Conservation (phyloP, 2,329 filamentous ascomycete species). For the Aureobasidium sp. region DNA sequence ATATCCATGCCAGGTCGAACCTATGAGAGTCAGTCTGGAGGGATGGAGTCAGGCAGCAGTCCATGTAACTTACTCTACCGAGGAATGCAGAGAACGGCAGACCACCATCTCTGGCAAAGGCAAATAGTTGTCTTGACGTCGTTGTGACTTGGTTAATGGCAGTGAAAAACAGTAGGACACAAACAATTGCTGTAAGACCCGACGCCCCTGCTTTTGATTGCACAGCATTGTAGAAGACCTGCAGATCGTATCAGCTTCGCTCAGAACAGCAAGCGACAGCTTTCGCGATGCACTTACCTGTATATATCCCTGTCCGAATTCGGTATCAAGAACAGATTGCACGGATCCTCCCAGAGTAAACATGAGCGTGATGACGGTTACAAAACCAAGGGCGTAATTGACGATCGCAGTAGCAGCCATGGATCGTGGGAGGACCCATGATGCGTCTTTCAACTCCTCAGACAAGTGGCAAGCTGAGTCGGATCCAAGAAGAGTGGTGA, state of each 20-base stretch:
- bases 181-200: conserved; percentile 10
- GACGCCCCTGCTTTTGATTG: conserved; percentile 10
- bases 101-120: conserved; percentile 38
- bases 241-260: conserved; percentile 24
- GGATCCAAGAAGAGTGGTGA: conserved; percentile 22
- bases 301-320: conserved; percentile 7
- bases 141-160: conserved; percentile 13
- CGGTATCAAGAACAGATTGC: conserved; percentile 21
- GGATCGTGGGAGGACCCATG: conserved; percentile 23
- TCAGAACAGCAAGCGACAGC: conserved; percentile 19
- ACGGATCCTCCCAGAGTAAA: conserved; percentile 25
- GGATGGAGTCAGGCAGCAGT: not conserved
- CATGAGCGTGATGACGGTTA: conserved; percentile 25
- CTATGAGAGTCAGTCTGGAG: not conserved
- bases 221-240: conserved; percentile 16
- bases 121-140: conserved; percentile 23
- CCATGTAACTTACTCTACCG: not conserved
- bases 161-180: conserved; percentile 12
- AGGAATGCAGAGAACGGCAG: conserved; percentile 30
- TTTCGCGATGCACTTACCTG: conserved; percentile 19
- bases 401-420: conserved; percentile 23
- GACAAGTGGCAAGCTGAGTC: conserved; percentile 21
- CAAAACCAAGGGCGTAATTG: conserved; percentile 32
- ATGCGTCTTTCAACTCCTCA: conserved; percentile 27
- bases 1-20: conserved; percentile 13